A percentile compares a stretch with the other conserved stretches of the same genome.
These are phyloP conservation scores for Tylopilus sp. DNA, from an alignment of 768 basidiomycete species.

Conservation along the genomic window DNA sequence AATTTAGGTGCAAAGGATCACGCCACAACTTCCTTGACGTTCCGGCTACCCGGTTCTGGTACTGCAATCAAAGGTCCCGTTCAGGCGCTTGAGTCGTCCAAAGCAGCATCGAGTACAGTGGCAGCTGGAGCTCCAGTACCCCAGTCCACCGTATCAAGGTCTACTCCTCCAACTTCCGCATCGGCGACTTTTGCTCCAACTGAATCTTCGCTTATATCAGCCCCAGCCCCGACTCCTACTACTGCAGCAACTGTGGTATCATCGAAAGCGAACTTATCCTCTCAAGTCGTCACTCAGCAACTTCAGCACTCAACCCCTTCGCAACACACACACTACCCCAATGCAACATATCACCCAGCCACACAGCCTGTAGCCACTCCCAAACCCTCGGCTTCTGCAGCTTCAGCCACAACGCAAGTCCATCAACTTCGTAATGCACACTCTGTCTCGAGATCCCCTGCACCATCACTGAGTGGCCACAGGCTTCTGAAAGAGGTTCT, in stretches of 20 bases:
- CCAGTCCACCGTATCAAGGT: constrained; percentile 25
- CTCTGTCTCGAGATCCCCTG: constrained; percentile 32
- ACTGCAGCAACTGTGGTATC: constrained; percentile 8
- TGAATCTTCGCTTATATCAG: constrained; percentile 19
- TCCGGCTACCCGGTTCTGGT: constrained; percentile 23
- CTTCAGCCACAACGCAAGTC: constrained; percentile 3
- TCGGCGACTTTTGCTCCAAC: constrained; percentile 22
- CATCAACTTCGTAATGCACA: constrained; percentile 22
- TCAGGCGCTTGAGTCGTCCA: constrained; percentile 19
- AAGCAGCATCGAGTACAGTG: constrained; percentile 13
- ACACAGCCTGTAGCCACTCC: constrained; percentile 23
- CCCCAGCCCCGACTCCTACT: constrained; percentile 15
- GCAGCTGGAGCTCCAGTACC: constrained; percentile 12
- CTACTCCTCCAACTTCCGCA: constrained; percentile 17
- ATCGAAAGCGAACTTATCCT: constrained; percentile 21
- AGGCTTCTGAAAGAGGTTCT: constrained; percentile 52
- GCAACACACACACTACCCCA: constrained; percentile 50
- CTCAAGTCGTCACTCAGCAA: constrained; percentile 33
- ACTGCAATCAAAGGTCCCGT: constrained; percentile 18
- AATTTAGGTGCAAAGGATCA: constrained; percentile 18
- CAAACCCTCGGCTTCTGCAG: constrained; percentile 15
- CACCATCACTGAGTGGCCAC: constrained; percentile 29
- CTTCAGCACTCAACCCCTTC: constrained; percentile 34
- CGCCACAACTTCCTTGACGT: constrained; percentile 15
- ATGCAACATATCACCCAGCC: constrained; percentile 44